A percentile compares a stretch with the other conserved stretches of the same genome.
These are phyloP conservation scores for Phytophthora nicotianae DNA, from an alignment of 352 stramenopile species.

Conservation along the genomic window DNA sequence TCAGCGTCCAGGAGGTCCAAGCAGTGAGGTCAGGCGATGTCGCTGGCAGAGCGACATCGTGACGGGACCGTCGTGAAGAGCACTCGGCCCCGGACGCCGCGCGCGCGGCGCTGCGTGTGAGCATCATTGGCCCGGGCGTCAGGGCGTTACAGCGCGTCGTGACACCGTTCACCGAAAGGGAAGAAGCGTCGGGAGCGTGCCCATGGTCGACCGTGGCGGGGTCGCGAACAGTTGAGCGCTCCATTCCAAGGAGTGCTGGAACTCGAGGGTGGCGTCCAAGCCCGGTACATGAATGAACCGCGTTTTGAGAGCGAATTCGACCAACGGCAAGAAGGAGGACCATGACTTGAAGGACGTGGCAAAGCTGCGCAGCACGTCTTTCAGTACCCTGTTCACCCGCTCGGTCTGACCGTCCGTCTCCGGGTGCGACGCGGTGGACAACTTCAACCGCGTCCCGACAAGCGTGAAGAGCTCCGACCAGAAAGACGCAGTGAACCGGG, in stretches of 20 bases:
- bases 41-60: too few relatives aligned
- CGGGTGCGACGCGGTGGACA: background rate
- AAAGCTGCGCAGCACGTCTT: conserved; percentile 3
- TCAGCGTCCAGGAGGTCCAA: background rate
- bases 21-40: background rate
- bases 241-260: background rate
- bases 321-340: conserved; percentile 2
- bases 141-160: background rate
- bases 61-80: too few relatives aligned
- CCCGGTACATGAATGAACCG: background rate
- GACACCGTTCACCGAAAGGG: background rate
- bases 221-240: background rate
- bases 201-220: too few relatives aligned
- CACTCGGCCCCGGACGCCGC: too few relatives aligned
- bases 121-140: background rate
- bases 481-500: conserved; percentile 17
- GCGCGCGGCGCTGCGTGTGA: background rate
- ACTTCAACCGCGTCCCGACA: too few relatives aligned
- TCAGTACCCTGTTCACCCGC: background rate
- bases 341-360: conserved; percentile 1
- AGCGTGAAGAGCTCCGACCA: conserved; percentile 18
- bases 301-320: conserved; percentile 5
- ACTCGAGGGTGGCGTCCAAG: background rate
- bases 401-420: conserved; percentile 5
- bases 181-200: background rate